phyloP scores from a whole-genome alignment of 805 yeast genomes.

The Yarrowia sp. region DNA sequence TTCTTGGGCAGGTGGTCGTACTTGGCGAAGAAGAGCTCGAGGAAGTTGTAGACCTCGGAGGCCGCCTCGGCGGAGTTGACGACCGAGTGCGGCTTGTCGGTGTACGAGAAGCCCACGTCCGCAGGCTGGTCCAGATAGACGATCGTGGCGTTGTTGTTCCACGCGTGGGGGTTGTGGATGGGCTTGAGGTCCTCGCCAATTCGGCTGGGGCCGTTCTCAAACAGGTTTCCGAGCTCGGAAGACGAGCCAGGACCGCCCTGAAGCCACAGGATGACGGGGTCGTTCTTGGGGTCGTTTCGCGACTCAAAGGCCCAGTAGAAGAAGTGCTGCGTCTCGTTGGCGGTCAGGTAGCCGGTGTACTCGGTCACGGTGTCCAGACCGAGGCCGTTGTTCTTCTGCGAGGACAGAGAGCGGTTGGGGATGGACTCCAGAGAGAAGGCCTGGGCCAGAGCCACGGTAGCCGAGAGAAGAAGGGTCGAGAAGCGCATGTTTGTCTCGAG shows the following conservation, averaged over 20 bases:
- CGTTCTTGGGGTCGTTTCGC: conserved; percentile 73
- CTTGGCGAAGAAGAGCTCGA: conserved; percentile 69
- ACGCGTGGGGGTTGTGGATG: conserved; percentile 63
- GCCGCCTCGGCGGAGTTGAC: conserved; percentile 70
- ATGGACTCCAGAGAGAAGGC: not conserved
- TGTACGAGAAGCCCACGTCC: conserved; percentile 68
- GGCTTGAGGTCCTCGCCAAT: conserved; percentile 56
- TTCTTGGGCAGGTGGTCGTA: conserved; percentile 44
- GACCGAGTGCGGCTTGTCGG: conserved; percentile 38
- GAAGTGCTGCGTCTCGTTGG: conserved; percentile 73
- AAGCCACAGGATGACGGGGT: conserved; percentile 77
- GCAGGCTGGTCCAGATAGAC: conserved; percentile 82
- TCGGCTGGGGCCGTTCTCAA: conserved; percentile 74
- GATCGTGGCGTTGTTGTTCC: conserved; percentile 78
- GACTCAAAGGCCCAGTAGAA: conserved; percentile 79
- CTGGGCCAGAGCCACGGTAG: not conserved
- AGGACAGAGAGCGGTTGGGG: not conserved
- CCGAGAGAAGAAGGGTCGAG: not conserved
- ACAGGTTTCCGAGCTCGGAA: conserved; percentile 72
- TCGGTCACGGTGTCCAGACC: conserved; percentile 77
- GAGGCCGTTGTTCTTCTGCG: conserved; percentile 36
- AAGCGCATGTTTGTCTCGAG: not conserved
- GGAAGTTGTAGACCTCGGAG: conserved; percentile 68
- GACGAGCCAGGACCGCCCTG: conserved; percentile 90
- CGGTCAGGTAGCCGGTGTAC: conserved; percentile 78